A percentile compares a stretch with the other conserved stretches of the same genome.
Conservation (phyloP, 2,329 filamentous ascomycete species). For the Calycina herbarum region DNA sequence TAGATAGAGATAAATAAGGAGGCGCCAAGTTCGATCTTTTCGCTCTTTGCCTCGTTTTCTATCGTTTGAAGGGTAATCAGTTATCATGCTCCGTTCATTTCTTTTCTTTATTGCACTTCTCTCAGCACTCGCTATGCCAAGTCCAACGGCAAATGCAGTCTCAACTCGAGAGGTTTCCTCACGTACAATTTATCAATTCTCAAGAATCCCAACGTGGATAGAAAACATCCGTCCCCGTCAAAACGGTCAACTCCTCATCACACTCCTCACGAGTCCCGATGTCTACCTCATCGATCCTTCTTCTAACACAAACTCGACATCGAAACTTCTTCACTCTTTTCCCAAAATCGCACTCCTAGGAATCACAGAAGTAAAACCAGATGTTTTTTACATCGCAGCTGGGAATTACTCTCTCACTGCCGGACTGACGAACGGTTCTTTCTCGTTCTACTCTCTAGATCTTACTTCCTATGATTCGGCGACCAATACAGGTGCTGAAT, state of each 20-base stretch:
- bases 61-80: background rate
- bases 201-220: conserved; percentile 25
- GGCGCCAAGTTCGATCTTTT: background rate
- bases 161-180: background rate
- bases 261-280: conserved; percentile 17
- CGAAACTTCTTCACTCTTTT: conserved; percentile 23
- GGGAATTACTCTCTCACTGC: conserved; percentile 22
- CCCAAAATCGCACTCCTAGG: conserved; percentile 34
- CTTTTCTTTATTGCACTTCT: background rate
- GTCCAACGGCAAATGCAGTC: background rate
- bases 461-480: conserved; percentile 8
- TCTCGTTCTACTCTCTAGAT: conserved; percentile 27
- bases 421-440: conserved; percentile 6
- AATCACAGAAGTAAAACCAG: conserved; percentile 39
- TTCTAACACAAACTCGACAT: conserved; percentile 7
- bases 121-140: background rate
- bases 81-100: background rate
- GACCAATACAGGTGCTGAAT: conserved; percentile 7
- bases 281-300: conserved; percentile 22
- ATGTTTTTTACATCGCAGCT: conserved; percentile 35
- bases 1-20: background rate
- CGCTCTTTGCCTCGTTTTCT: background rate
- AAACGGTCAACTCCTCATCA: conserved; percentile 21
- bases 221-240: conserved; percentile 27
- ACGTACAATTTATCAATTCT: conserved; percentile 21